Conservation (phyloP, 1,284 basidiomycete species). For the Ceratobasidium sp. region DNA sequence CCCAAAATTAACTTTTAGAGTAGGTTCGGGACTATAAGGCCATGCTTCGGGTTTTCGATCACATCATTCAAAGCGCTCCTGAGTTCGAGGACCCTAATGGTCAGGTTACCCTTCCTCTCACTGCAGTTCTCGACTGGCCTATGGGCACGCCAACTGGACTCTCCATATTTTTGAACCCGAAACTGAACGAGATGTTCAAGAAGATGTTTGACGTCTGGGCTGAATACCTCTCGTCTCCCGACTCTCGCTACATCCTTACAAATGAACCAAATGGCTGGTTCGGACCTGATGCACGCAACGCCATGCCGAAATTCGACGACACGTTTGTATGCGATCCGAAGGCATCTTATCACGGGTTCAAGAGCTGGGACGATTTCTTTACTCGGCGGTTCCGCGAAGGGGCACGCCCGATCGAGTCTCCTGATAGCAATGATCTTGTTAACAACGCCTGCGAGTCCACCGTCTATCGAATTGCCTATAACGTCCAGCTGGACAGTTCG, state of each 20-base stretch:
- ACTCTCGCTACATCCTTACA: conserved; percentile 61
- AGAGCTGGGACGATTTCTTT: conserved; percentile 71
- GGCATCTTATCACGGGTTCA: conserved; percentile 61
- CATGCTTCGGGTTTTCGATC: conserved; percentile 63
- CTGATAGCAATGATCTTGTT: conserved; percentile 60
- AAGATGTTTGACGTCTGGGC: conserved; percentile 65
- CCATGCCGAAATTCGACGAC: conserved; percentile 55
- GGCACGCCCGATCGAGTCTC: conserved; percentile 60
- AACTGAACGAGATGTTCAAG: conserved; percentile 60
- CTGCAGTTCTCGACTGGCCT: conserved; percentile 64
- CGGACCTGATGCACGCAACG: conserved; percentile 56
- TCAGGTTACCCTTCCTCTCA: conserved; percentile 63
- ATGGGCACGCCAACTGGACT: conserved; percentile 65
- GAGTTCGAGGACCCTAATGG: conserved; percentile 57
- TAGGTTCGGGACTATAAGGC: conserved; percentile 63
- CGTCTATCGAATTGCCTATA: conserved; percentile 58
- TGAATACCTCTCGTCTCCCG: conserved; percentile 62
- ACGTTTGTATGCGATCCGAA: conserved; percentile 63
- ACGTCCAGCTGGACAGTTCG: conserved; percentile 58
- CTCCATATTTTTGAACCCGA: conserved; percentile 61
- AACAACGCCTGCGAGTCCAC: conserved; percentile 65
- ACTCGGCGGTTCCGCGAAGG: conserved; percentile 60
- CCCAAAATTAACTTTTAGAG: too few species aligned
- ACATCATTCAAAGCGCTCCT: conserved; percentile 61
- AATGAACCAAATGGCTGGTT: conserved; percentile 62